Base-by-base conservation (phyloP, 176 grass and related monocot species). In the Musa beccarii region DNA sequence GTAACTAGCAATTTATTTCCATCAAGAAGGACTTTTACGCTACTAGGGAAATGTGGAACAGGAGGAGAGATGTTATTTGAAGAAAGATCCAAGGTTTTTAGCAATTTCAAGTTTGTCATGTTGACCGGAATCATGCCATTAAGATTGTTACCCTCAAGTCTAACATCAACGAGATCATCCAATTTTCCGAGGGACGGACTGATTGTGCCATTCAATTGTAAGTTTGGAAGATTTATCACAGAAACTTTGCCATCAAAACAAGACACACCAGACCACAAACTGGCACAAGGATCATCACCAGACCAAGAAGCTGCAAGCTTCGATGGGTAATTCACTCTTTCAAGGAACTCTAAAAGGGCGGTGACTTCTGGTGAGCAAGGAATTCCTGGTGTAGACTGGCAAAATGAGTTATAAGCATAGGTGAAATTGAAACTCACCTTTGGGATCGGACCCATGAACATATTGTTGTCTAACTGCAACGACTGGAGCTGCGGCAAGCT, bases 381-480 rank as follows among this genome's bases (percentile, higher is more conserved):
- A 25, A 51, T 66, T 17, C 75, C 93, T 0, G 89, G 87, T 1
- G 22, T 68, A 5, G 68, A 75, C 17, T 82, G 52, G 78, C 94
- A 97, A 81, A 97, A 97, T 0, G 19, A 85, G 54, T 93, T 97
- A 11, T 7, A 12, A 11, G 71, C 20, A 75, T 80, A 80, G 7
- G 75, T 87, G 80, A 84, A 86, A 6, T 93, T 87, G 75, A 24
- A 75, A 73, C 74, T 88, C 51, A 90, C 54, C 3, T 56, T n/a
- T 3, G 90, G 94, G 7, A 85, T 76, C 11, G 94, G 88, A 3
- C 94, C 94, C n/a, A 85, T n/a, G 29, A 97, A 66, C 3, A 79
- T 13, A 81, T 97, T 97, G 74, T 91, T 85, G 83, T 89, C 94
- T 83, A 97, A 80, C 75, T 70, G 49, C 34, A 97, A 52, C n/a